Conservation (phyloP, 345 rosid species). For the Lepidium africanum region DNA sequence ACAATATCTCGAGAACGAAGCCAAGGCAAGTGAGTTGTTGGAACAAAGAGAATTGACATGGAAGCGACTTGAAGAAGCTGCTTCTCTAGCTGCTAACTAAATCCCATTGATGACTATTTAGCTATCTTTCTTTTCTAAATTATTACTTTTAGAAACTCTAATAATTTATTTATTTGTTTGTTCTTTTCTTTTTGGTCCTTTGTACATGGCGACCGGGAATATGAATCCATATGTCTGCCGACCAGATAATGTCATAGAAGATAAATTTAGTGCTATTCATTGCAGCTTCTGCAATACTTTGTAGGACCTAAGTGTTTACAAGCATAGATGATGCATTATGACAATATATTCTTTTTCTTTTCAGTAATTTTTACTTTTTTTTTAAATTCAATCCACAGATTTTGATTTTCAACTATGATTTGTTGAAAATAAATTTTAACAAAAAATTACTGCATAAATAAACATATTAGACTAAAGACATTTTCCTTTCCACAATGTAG, state of each 20-base stretch:
- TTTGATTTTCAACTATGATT: too few relatives aligned
- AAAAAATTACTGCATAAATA: too few relatives aligned
- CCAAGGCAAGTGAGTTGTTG: constrained; percentile 28
- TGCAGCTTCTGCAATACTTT: neutral
- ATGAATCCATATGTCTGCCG: constrained; percentile 15
- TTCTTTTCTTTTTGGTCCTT: neutral
- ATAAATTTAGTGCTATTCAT: constrained; percentile 7
- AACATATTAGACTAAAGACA: too few relatives aligned
- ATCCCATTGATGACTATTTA: neutral
- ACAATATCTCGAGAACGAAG: constrained; percentile 30
- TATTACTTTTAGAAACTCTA: constrained; percentile 15
- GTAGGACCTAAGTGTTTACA: neutral
- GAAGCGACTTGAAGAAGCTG: constrained; percentile 43
- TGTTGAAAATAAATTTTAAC: too few relatives aligned
- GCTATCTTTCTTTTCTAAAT: constrained; percentile 4
- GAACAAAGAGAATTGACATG: constrained; percentile 35
- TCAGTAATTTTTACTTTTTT: too few relatives aligned
- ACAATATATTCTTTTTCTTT: neutral
- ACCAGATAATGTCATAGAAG: constrained; percentile 9
- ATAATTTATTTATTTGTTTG: constrained; percentile 15
- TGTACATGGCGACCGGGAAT: constrained; percentile 27
- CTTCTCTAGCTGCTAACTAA: constrained; percentile 27
- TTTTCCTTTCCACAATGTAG: too few relatives aligned
- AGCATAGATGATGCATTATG: neutral
- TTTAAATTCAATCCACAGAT: too few relatives aligned